Conservation (phyloP, 495 filamentous ascomycete species). For the Podospora australis region DNA sequence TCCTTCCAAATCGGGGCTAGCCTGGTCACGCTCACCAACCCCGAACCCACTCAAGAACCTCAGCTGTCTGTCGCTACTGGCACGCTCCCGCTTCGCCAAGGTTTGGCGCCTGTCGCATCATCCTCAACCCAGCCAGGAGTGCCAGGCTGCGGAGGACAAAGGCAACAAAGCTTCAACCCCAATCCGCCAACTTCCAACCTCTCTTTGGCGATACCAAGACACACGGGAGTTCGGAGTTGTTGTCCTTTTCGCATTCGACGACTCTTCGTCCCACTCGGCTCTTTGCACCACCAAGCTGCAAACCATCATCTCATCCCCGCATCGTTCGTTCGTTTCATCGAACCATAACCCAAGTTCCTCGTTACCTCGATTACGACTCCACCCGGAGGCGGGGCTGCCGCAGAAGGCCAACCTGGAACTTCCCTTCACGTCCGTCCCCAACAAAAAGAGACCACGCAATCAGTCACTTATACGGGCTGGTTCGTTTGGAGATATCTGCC, state of each 20-base stretch:
- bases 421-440: too few species aligned
- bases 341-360: background rate
- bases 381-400: slow-evolving; percentile 9
- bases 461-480: background rate
- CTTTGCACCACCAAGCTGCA: background rate
- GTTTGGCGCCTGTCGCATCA: background rate
- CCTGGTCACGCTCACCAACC: slow-evolving; percentile 1
- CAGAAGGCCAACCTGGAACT: slow-evolving; percentile 6
- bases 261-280: background rate
- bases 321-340: background rate
- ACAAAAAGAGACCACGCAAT: background rate
- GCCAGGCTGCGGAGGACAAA: slow-evolving; percentile 8
- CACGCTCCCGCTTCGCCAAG: background rate
- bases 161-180: slow-evolving; percentile 6
- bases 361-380: slow-evolving; percentile 7
- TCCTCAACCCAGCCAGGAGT: background rate
- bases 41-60: background rate
- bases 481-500: too few species aligned
- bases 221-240: too few species aligned
- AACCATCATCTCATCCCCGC: background rate
- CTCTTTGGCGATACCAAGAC: too few species aligned
- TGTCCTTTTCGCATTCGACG: too few species aligned
- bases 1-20: background rate
- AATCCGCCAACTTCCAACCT: background rate
- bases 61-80: background rate